Evolutionary conservation across 768 basidiomycete genomes (phyloP).

Genomic region (Suillus spraguei): DNA sequence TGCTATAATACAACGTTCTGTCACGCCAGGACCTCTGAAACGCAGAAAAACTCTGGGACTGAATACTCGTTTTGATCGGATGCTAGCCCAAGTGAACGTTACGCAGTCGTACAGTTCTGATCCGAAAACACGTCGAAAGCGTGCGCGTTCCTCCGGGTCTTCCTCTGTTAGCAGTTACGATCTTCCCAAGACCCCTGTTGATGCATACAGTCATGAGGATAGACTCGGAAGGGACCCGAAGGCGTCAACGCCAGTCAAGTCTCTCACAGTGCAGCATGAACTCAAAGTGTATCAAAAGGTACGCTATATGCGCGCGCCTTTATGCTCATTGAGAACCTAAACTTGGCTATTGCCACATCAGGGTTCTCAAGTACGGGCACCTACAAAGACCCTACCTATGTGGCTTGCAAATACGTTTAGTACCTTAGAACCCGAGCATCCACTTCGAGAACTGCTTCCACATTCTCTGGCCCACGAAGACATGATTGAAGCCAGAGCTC

Average conservation of each 20-base stretch:
- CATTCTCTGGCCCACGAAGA: constrained; percentile 19
- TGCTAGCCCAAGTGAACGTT: constrained; percentile 63
- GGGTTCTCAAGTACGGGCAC: constrained; percentile 17
- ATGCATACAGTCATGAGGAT: constrained; percentile 39
- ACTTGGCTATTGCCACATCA: constrained; percentile 15
- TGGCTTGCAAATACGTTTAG: constrained; percentile 61
- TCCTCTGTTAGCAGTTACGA: constrained; percentile 47
- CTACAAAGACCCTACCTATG: constrained; percentile 43
- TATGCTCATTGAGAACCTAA: constrained; percentile 13
- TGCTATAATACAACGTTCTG: background rate
- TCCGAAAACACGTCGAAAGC: constrained; percentile 30
- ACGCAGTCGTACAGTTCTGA: constrained; percentile 28
- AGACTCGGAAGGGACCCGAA: constrained; percentile 33
- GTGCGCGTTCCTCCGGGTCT: constrained; percentile 43
- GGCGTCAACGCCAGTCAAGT: too few species aligned
- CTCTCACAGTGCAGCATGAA: too few species aligned
- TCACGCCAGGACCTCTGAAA: constrained; percentile 35
- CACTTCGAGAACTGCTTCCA: constrained; percentile 35
- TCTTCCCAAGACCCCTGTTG: constrained; percentile 42
- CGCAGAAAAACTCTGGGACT: constrained; percentile 50
- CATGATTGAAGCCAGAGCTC: constrained; percentile 3
- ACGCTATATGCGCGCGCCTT: constrained; percentile 32
- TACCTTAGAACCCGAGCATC: constrained; percentile 40
- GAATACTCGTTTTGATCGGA: constrained; percentile 66
- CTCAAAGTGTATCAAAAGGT: constrained; percentile 16